A percentile compares a stretch with the other conserved stretches of the same genome.
Evolutionary conservation across 106 monocot species (phyloP).

Genomic region (Dendrobium huoshanense): DNA sequence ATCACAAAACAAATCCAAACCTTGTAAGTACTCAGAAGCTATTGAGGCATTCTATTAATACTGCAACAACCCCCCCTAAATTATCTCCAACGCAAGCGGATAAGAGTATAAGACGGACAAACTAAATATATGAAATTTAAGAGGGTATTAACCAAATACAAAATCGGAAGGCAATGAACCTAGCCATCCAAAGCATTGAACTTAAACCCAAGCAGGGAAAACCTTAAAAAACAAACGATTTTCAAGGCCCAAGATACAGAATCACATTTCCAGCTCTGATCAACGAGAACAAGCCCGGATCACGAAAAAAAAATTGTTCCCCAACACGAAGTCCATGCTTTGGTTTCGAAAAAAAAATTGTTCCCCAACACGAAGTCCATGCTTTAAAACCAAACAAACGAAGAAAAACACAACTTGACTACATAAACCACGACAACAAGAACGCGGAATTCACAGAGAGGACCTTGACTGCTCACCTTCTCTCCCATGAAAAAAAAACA

Average conservation of each 20-base stretch:
- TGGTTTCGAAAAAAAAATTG: not conserved
- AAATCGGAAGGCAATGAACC: not conserved
- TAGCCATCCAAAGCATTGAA: not conserved
- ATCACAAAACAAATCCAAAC: constrained; percentile 3
- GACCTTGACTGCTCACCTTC: not conserved
- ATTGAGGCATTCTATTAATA: not conserved
- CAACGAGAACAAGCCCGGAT: constrained; percentile 3
- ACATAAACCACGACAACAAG: not conserved
- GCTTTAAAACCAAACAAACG: not conserved
- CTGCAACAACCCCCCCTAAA: not conserved
- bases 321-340: not conserved
- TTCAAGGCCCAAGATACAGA: not conserved
- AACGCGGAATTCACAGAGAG: not conserved
- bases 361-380: not conserved
- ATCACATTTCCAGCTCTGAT: not conserved
- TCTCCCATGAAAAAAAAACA: constrained; percentile 6
- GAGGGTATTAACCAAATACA: not conserved
- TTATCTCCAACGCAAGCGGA: not conserved
- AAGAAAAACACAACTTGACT: not conserved
- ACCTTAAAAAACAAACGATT: not conserved
- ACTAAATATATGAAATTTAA: not conserved
- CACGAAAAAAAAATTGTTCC: not conserved
- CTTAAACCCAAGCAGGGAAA: not conserved
- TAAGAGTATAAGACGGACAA: not conserved
- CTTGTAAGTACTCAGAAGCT: not conserved